A percentile compares a stretch with the other conserved stretches of the same genome.
These are phyloP conservation scores for Dryas octopetala DNA, from an alignment of 306 rosid genomes.

Conservation along the genomic window DNA sequence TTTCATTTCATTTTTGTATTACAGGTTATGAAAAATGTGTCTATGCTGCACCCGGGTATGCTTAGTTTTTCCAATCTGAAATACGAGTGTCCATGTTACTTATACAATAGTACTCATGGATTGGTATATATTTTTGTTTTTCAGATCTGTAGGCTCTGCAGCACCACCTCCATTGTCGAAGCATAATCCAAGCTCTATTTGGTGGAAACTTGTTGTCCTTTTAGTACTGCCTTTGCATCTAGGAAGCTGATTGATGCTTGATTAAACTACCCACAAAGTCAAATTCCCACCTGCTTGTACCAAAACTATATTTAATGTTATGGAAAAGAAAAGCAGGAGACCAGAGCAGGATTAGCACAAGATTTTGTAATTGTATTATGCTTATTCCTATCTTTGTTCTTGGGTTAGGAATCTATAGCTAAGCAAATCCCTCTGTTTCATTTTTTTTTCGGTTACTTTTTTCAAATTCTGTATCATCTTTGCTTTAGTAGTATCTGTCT, in stretches of 20 bases:
- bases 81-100: background rate
- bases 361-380: conserved; percentile 40
- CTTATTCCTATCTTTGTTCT: conserved; percentile 67
- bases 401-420: conserved; percentile 58
- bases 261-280: background rate
- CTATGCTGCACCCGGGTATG: conserved; percentile 67
- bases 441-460: background rate
- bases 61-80: conserved; percentile 5
- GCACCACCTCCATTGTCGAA: conserved; percentile 34
- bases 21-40: conserved; percentile 81
- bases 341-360: conserved; percentile 26
- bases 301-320: background rate
- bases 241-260: conserved; percentile 41
- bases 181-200: conserved; percentile 22
- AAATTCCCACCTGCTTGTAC: background rate
- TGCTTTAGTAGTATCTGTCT: too few species aligned
- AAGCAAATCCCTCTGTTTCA: conserved; percentile 32
- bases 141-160: conserved; percentile 56
- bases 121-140: background rate
- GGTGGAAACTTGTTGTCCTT: conserved; percentile 44
- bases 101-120: background rate
- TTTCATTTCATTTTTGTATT: conserved; percentile 6
- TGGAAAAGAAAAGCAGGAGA: conserved; percentile 26
- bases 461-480: background rate
- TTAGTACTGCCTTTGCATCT: conserved; percentile 42